phyloP scores from a whole-genome alignment of 139 green algal genomes.

The Diplosphaera chodatii region DNA sequence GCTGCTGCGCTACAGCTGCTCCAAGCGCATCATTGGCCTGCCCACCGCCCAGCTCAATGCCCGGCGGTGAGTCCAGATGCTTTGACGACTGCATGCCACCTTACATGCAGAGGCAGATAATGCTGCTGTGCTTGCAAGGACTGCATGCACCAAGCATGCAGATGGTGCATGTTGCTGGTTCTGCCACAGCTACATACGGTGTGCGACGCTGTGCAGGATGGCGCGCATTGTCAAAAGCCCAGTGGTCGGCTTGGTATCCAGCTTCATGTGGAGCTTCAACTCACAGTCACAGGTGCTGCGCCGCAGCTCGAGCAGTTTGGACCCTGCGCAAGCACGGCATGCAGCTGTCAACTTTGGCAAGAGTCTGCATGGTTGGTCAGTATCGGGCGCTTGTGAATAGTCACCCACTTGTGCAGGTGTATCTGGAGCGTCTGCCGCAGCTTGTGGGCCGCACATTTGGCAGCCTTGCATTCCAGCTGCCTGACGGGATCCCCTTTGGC shows the following conservation, averaged over 20 bases:
- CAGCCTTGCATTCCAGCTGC: conserved; percentile 9
- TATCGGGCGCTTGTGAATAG: too few relatives aligned
- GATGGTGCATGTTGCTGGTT: too few relatives aligned
- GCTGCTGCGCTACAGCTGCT: conserved; percentile 39
- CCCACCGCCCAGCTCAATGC: conserved; percentile 41
- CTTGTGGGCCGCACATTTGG: conserved; percentile 8
- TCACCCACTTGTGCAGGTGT: neutral
- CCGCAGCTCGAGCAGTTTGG: neutral
- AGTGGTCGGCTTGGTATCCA: conserved; percentile 14
- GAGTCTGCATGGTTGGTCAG: too few relatives aligned
- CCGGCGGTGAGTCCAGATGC: conserved; percentile 4
- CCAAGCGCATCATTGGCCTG: conserved; percentile 24
- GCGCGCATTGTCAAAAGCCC: conserved; percentile 29
- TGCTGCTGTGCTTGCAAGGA: too few relatives aligned
- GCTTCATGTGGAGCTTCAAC: conserved; percentile 8
- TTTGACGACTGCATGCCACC: too few relatives aligned
- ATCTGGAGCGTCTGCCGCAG: conserved; percentile 4
- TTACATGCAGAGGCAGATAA: too few relatives aligned
- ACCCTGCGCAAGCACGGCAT: neutral
- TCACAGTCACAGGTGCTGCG: conserved; percentile 11
- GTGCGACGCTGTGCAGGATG: too few relatives aligned
- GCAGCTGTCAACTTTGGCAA: neutral
- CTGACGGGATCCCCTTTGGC: conserved; percentile 9
- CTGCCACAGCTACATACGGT: too few relatives aligned
- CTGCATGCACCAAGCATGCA: too few relatives aligned